Evolutionary conservation across 148 eudicot genomes (phyloP).

Genomic region (Rhododendron griersonianum): DNA sequence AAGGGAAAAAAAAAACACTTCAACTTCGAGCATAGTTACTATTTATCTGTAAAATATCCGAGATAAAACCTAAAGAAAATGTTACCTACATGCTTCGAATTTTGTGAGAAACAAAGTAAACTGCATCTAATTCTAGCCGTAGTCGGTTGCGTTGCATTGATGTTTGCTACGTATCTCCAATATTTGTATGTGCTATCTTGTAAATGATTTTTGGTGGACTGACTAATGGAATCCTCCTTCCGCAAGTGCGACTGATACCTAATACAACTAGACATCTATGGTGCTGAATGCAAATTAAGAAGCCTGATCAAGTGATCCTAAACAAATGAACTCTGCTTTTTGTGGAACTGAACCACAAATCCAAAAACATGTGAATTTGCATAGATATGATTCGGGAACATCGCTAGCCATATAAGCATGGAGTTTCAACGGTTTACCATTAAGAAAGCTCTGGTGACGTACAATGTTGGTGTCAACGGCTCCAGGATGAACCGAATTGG

Average conservation of each 20-base stretch:
- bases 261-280: not conserved
- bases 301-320: not conserved
- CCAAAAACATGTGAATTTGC: not conserved
- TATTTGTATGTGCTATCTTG: not conserved
- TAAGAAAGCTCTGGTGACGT: conserved; percentile 41
- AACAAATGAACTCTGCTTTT: not conserved
- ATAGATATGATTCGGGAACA: not conserved
- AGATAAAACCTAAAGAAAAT: too few species aligned
- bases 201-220: not conserved
- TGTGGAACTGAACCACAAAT: not conserved
- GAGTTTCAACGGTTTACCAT: conserved; percentile 31
- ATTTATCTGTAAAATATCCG: too few species aligned
- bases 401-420: not conserved
- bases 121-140: not conserved
- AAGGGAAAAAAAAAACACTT: too few species aligned
- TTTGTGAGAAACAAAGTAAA: not conserved
- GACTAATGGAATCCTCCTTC: not conserved
- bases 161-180: not conserved
- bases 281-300: not conserved
- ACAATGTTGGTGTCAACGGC: conserved; percentile 65
- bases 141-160: not conserved
- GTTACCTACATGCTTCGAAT: not conserved
- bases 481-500: conserved; percentile 43
- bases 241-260: not conserved
- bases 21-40: not conserved